Base-by-base conservation (phyloP, 257 asterid genomes). In the Apocynum venetum region DNA sequence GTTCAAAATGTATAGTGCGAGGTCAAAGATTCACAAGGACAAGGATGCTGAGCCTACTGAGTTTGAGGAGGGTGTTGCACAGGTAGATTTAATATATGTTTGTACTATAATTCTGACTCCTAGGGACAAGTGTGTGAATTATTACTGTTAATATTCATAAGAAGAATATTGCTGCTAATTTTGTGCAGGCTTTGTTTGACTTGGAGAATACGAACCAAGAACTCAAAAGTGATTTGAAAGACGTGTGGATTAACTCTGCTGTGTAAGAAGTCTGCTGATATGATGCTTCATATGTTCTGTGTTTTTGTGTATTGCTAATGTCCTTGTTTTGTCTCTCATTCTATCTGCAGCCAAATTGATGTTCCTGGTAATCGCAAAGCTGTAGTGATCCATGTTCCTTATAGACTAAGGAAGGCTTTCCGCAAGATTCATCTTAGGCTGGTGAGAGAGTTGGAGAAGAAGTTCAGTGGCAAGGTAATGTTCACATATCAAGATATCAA, bases 391-490 rank as follows among this genome's bases (percentile, higher is more conserved):
- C 96, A 92, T 46, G 98, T 90, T 55, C 97, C 98, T 11, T 93
- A 87, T 64, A 86, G 98, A 73, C 48, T 93, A 89, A 81, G 96
- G 84, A 93, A 93, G 80, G 82, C 93, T 72, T 93, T 91, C 91
- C 96, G 97, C 83, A 93, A 93, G 89, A 87, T 93, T 73, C 98
- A 93, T 43, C 82, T 89, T 35, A 84, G 92, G 86, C 89, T 93
- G 71, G 97, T 93, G 78, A 86, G 98, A 59, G 97, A 93, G 87
- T 91, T 93, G 14, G 98, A 93, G 86, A 92, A 93, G 94, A 93
- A 93, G 78, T 92, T 93, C 93, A 92, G 98, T 31, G 97, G 98
- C 68, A 92, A 93, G 96, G 98, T 93, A 87, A 51, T 35, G 12
- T 4, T 47, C 48, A 20, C 35, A 20, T 68, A 68, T 68, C 52